A percentile compares a stretch with the other conserved stretches of the same genome.
Conservation (phyloP, 2,329 filamentous ascomycete species). For the Cladosporium sp. region DNA sequence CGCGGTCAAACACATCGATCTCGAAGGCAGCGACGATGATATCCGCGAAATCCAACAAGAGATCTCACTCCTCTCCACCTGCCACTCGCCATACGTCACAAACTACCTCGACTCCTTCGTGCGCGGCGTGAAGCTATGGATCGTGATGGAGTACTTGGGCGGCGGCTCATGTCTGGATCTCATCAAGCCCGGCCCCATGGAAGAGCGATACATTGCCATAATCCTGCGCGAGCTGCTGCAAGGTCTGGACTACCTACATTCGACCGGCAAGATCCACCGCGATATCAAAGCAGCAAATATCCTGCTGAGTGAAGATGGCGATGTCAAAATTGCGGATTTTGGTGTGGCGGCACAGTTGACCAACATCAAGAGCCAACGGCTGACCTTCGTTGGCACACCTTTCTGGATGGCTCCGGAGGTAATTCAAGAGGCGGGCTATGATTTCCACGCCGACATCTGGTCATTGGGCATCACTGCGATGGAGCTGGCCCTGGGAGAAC, state of each 20-base stretch:
- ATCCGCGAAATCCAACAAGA: conserved; percentile 98
- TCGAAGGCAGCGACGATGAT: conserved; percentile 97
- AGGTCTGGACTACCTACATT: conserved; percentile 89
- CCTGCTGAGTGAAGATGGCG: conserved; percentile 79
- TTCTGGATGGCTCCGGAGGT: conserved; percentile 98
- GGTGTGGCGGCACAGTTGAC: conserved; percentile 94
- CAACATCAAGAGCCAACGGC: conserved; percentile 95
- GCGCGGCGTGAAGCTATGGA: conserved; percentile 97
- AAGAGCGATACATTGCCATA: conserved; percentile 88
- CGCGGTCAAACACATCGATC: conserved; percentile 97
- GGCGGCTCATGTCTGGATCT: conserved; percentile 93
- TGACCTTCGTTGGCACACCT: conserved; percentile 96
- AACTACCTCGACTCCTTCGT: conserved; percentile 96
- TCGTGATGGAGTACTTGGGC: conserved; percentile 97
- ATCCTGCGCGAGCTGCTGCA: conserved; percentile 87
- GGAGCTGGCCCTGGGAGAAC: conserved; percentile 84
- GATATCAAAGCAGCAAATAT: conserved; percentile 98
- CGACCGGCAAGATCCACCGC: conserved; percentile 91
- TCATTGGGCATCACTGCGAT: conserved; percentile 89
- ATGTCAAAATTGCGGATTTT: conserved; percentile 95
- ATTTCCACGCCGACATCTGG: conserved; percentile 93
- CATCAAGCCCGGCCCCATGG: conserved; percentile 85
- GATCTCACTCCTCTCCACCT: conserved; percentile 92
- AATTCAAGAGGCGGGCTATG: conserved; percentile 80
- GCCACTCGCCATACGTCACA: conserved; percentile 89